Base-by-base conservation (phyloP, 129 eudicot species). In the Chrysanthemum lavandulifolium region DNA sequence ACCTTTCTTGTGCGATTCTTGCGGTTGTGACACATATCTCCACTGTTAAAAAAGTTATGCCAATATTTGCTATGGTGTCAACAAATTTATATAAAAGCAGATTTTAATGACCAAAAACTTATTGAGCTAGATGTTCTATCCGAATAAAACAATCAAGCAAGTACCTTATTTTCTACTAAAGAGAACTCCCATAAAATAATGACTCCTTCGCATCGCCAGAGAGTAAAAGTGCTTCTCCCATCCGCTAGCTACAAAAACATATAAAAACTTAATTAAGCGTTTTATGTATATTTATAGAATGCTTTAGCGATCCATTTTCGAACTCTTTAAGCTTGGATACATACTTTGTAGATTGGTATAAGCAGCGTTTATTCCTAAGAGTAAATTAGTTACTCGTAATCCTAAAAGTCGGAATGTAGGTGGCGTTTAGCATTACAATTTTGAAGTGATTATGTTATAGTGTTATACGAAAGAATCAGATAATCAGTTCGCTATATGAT, bases 161-260 rank as follows among this genome's bases (percentile, higher is more conserved):
- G 74, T 78, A 93, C 98, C 96, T 89, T 87, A 15, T 79, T 77
- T 25, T 86, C 82, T 36, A 69, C 61, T 76, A 87, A 85, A 79
- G 87, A 82, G 49, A 78, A 84, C 68, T 93, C 97, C 98, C 98
- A 93, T 72, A 93, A 67, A 58, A 90, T 82, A 54, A 93, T 84
- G 74, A 67, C 78, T 51, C 98, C 97, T 63, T 77, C 87, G 65
- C 85, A 90, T 89, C 97, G 71, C 98, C 98, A 48, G 97, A 93
- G 67, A 93, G 82, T 61, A 93, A 70, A 78, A 90, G 68, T 93
- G 97, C n/a, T 75, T 81, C 64, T 82, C 78, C 78, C 84, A 80
- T 13, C 81, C 58, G 62, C 68, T 77, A 61, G 45, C 45, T 36
- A 36, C 45, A 36, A 36, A 36, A 36, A 27, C 29, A 27, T 27